Conservation (phyloP, 805 yeast species). For the Metschnikowia chrysomelidarum region DNA sequence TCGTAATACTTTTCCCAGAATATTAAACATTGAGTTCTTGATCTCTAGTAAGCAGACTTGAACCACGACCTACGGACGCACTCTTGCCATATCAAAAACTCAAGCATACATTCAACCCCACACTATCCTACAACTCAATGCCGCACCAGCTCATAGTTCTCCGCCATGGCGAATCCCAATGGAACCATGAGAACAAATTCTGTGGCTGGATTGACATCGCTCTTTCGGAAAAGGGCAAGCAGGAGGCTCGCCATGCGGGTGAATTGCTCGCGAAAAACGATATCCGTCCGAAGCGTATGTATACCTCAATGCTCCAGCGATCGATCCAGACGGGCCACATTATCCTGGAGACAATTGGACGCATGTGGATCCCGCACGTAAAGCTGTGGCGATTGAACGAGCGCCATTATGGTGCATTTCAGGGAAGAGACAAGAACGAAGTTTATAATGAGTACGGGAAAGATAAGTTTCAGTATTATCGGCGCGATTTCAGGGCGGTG, state of each 20-base stretch:
- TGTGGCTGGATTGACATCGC: conserved; percentile 49
- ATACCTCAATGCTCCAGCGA: conserved; percentile 39
- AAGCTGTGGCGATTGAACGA: conserved; percentile 45
- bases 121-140: conserved; percentile 5
- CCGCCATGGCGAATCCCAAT: conserved; percentile 45
- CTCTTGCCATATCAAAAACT: too few species aligned
- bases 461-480: conserved; percentile 36
- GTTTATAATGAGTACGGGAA: conserved; percentile 35
- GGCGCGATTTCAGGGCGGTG: conserved; percentile 37
- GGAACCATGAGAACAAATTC: conserved; percentile 43
- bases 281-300: conserved; percentile 34
- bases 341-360: conserved; percentile 30
- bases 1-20: too few species aligned
- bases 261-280: conserved; percentile 28
- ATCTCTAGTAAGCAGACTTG: too few species aligned
- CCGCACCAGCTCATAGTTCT: conserved; percentile 38
- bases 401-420: conserved; percentile 43
- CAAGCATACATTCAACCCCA: too few species aligned
- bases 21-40: too few species aligned
- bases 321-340: conserved; percentile 42
- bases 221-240: conserved; percentile 34
- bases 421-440: conserved; percentile 38
- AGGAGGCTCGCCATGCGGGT: conserved; percentile 40
- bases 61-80: too few species aligned
- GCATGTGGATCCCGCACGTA: conserved; percentile 36